Percentiles rank a stretch among this genome's conserved stretches.
phyloP scores from a whole-genome alignment of 805 yeast genomes.

The Blastobotrys mokoenaii region DNA sequence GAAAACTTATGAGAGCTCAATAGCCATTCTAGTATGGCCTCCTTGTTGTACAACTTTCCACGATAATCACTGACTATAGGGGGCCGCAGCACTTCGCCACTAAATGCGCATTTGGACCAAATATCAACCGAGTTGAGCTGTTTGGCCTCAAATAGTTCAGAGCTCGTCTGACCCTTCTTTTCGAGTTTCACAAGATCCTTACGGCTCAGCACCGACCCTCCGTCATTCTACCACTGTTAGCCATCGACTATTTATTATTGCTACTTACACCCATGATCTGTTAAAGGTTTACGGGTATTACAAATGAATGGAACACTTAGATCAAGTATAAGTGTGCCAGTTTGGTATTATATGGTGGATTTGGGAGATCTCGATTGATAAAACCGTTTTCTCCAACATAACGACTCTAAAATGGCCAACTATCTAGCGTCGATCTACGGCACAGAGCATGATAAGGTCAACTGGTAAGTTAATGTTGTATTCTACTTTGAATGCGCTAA shows the following conservation, averaged over 20 bases:
- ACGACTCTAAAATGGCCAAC: constrained; percentile 29
- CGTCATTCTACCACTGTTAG: constrained; percentile 37
- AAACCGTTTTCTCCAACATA: too few relatives aligned
- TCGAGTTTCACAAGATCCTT: constrained; percentile 37
- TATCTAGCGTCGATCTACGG: constrained; percentile 30
- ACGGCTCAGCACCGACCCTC: constrained; percentile 60
- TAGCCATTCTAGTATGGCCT: constrained; percentile 47
- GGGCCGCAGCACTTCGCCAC: constrained; percentile 33
- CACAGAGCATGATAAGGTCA: constrained; percentile 31
- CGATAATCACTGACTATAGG: constrained; percentile 59
- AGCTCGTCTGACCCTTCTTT: constrained; percentile 16
- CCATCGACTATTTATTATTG: neutral
- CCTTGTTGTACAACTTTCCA: constrained; percentile 58
- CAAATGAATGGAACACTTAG: neutral
- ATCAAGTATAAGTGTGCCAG: too few relatives aligned
- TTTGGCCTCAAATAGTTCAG: constrained; percentile 18
- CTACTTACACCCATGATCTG: constrained; percentile 10
- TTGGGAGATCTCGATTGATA: constrained; percentile 3
- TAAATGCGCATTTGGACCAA: constrained; percentile 41
- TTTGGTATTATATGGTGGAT: neutral
- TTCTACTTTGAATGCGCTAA: constrained; percentile 1
- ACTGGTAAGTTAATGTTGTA: too few relatives aligned
- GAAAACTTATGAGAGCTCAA: constrained; percentile 29
- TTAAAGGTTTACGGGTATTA: neutral
- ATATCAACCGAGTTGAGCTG: constrained; percentile 22